Evolutionary conservation across 495 filamentous ascomycete species (phyloP).

Genomic region (Penicillium cinerascens): DNA sequence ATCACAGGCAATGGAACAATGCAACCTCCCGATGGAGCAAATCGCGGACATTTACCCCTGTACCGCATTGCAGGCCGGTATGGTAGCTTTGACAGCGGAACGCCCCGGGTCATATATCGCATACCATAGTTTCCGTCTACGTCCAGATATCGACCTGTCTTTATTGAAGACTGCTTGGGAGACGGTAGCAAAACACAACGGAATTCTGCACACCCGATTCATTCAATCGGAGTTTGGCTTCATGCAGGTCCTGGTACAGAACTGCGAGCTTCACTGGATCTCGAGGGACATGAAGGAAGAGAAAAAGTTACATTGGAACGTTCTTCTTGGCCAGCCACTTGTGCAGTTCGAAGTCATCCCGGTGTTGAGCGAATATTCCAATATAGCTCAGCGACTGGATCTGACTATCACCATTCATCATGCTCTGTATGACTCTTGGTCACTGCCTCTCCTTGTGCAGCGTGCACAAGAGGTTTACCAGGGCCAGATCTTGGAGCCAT

Average conservation of each 20-base stretch:
- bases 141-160: neutral
- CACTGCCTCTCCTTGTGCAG: slow-evolving; percentile 46
- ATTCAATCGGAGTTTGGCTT: slow-evolving; percentile 11
- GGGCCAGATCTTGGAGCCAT: neutral
- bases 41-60: slow-evolving; percentile 60
- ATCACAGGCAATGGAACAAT: slow-evolving; percentile 11
- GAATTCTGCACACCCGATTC: slow-evolving; percentile 42
- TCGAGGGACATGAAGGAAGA: neutral
- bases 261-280: slow-evolving; percentile 2
- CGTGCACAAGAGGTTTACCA: slow-evolving; percentile 40
- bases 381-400: neutral
- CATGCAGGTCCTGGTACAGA: slow-evolving; percentile 5
- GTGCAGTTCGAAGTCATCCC: slow-evolving; percentile 4
- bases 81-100: slow-evolving; percentile 50
- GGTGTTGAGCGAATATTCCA: neutral
- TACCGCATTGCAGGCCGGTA: slow-evolving; percentile 56
- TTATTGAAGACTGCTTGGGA: slow-evolving; percentile 27
- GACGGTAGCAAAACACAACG: slow-evolving; percentile 22
- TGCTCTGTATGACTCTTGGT: slow-evolving; percentile 58
- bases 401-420: slow-evolving; percentile 50
- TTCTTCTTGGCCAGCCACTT: slow-evolving; percentile 6
- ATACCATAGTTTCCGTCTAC: slow-evolving; percentile 12
- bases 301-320: neutral
- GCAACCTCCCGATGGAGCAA: slow-evolving; percentile 15
- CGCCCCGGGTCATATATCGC: slow-evolving; percentile 48